A percentile compares a stretch with the other conserved stretches of the same genome.
These are phyloP conservation scores for Diutina neorugosa DNA, from an alignment of 1,139 yeast genomes.

Conservation along the genomic window DNA sequence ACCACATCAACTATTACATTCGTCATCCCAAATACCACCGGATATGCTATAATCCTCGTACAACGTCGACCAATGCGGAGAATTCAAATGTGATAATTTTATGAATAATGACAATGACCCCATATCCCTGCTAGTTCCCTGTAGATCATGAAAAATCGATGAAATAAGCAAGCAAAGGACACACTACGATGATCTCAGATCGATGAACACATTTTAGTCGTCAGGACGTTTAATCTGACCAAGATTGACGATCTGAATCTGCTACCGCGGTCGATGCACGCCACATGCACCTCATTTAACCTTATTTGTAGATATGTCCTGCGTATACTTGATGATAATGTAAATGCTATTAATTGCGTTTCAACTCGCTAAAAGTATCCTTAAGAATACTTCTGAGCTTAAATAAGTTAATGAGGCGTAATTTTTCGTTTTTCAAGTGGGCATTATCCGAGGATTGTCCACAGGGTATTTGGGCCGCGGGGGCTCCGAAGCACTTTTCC, in stretches of 20 bases:
- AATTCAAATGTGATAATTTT: conserved; percentile 20
- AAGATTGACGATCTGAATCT: too few relatives aligned
- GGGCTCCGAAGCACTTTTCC: conserved; percentile 72
- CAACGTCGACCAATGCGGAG: conserved; percentile 11
- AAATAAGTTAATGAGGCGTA: conserved; percentile 66
- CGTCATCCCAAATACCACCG: conserved; percentile 9
- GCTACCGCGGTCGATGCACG: too few relatives aligned
- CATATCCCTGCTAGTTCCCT: too few relatives aligned
- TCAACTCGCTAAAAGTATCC: conserved; percentile 34
- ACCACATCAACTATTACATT: conserved; percentile 11
- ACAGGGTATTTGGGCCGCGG: conserved; percentile 92
- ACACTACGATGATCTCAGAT: too few relatives aligned
- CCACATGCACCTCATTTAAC: too few relatives aligned
- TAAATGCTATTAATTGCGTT: not conserved
- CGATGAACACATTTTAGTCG: too few relatives aligned
- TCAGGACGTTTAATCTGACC: too few relatives aligned
- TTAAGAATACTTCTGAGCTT: conserved; percentile 58
- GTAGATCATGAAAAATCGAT: too few relatives aligned
- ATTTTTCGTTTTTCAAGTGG: conserved; percentile 77
- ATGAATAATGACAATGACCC: not conserved
- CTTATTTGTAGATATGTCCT: not conserved
- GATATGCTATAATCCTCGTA: conserved; percentile 20
- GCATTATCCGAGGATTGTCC: conserved; percentile 96
- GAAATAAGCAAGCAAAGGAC: too few relatives aligned
- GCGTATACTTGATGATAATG: not conserved